Evolutionary conservation across 805 yeast species (phyloP).

Genomic region (Jamesozyma piceae): DNA sequence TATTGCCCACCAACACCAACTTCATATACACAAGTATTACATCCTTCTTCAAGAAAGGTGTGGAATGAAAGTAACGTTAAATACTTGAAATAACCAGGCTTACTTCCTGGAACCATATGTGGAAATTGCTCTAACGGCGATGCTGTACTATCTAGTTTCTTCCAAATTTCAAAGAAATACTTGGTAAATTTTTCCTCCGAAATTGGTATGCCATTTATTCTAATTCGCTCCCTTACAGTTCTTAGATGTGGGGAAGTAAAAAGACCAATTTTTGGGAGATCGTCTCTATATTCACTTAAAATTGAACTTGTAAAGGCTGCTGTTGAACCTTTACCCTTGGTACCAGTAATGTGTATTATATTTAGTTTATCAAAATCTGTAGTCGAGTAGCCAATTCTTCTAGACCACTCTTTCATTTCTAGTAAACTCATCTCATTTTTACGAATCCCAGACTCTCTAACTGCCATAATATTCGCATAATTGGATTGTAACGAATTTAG

Average conservation of each 20-base stretch:
- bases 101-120: slow-evolving; percentile 58
- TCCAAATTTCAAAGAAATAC: slow-evolving; percentile 94
- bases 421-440: slow-evolving; percentile 63
- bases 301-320: slow-evolving; percentile 89
- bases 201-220: slow-evolving; percentile 80
- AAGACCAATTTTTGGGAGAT: slow-evolving; percentile 61
- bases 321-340: slow-evolving; percentile 97
- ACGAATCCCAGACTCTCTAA: slow-evolving; percentile 55
- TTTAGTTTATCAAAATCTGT: slow-evolving; percentile 65
- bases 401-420: slow-evolving; percentile 77
- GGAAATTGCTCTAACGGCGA: slow-evolving; percentile 58
- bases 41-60: slow-evolving; percentile 76
- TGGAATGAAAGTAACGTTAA: slow-evolving; percentile 86
- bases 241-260: slow-evolving; percentile 94
- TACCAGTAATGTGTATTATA: slow-evolving; percentile 88
- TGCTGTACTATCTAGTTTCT: slow-evolving; percentile 48
- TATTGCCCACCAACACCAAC: slow-evolving; percentile 98
- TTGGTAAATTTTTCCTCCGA: slow-evolving; percentile 70
- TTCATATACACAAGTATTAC: slow-evolving; percentile 90
- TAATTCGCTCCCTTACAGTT: slow-evolving; percentile 83
- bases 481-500: slow-evolving; percentile 86
- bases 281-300: slow-evolving; percentile 47
- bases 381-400: slow-evolving; percentile 59
- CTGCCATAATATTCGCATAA: slow-evolving; percentile 79
- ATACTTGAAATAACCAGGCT: slow-evolving; percentile 90